These are phyloP conservation scores for Dothistroma septosporum DNA, from an alignment of 2,329 filamentous ascomycete genomes.

Conservation along the genomic window DNA sequence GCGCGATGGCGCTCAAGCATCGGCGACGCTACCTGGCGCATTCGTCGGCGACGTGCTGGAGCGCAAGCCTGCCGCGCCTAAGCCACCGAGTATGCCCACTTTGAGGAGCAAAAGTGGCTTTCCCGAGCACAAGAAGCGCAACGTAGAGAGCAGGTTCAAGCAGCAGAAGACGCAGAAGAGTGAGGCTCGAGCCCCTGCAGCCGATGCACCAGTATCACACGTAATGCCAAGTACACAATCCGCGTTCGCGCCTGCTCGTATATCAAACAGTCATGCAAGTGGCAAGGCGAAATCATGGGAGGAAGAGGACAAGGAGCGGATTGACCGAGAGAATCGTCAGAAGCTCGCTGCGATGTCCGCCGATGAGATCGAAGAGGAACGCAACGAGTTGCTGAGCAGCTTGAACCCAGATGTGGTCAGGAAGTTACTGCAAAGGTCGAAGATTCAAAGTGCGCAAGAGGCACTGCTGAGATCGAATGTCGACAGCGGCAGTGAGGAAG, in stretches of 20 bases:
- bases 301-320: slow-evolving; percentile 62
- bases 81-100: slow-evolving; percentile 60
- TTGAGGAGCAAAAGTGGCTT: slow-evolving; percentile 64
- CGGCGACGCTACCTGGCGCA: slow-evolving; percentile 23
- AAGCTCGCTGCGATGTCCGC: slow-evolving; percentile 73
- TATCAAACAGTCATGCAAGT: slow-evolving; percentile 10
- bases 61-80: slow-evolving; percentile 56
- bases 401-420: slow-evolving; percentile 73
- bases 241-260: not conserved
- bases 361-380: slow-evolving; percentile 75
- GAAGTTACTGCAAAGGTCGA: slow-evolving; percentile 61
- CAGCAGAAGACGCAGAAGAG: slow-evolving; percentile 50
- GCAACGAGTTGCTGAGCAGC: slow-evolving; percentile 72
- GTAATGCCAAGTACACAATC: not conserved
- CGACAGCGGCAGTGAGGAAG: slow-evolving; percentile 55
- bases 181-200: not conserved
- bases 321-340: slow-evolving; percentile 77
- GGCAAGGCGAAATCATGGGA: slow-evolving; percentile 33
- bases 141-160: slow-evolving; percentile 72
- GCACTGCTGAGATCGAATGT: slow-evolving; percentile 57
- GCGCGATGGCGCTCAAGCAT: slow-evolving; percentile 15
- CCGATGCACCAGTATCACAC: not conserved
- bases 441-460: not conserved
- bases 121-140: slow-evolving; percentile 79
- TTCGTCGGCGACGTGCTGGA: slow-evolving; percentile 77